Base-by-base conservation (phyloP, 768 basidiomycete species). In the Mycena vulgaris region DNA sequence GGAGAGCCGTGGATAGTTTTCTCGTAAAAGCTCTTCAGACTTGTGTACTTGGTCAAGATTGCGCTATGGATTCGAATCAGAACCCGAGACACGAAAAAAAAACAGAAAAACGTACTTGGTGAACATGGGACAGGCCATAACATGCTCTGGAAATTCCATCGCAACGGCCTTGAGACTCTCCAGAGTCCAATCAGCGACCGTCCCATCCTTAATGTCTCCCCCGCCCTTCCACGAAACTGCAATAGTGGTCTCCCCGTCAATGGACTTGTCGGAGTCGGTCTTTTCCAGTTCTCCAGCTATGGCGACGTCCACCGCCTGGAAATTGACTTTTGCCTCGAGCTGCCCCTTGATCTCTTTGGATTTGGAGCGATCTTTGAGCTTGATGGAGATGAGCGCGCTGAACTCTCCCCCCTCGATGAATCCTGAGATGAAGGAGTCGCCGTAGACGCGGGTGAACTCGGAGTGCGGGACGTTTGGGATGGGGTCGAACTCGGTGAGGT, bases 341-440 rank as follows among this genome's bases (percentile, higher is more conserved):
- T 39, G 2, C 31, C 63, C 63, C 10, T 17, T 39, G 31, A 65
- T 56, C 17, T 65, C 28, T 23, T 45, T 65, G 0, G 55, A 28
- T 19, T 42, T 47, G 19, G 28, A 31, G 53, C 63, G 37, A 53
- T 65, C 63, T 7, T 65, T 65, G 40, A 65, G 63, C 53, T 65
- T 65, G 63, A 65, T 65, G n/a, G 63, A 65, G 25, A 65, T 27
- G 39, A 65, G 52, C 30, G 63, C 63, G n/a, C 56, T 65, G 63
- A 65, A 65, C 31, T 65, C 63, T 8, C 63, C 63, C 3, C 63
- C 63, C 30, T 65, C 63, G 40, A 48, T 65, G 17, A 65, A 65
- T 0, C 63, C 63, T 0, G 63, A 65, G 27, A 65, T 65, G n/a
- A 65, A 65, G 1, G 53, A 65, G 25, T 65, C 63, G 31, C 63